Percentiles rank a stretch among this genome's conserved stretches.
phyloP scores from a whole-genome alignment of 75 land plant genomes.

The Pinus taeda region DNA sequence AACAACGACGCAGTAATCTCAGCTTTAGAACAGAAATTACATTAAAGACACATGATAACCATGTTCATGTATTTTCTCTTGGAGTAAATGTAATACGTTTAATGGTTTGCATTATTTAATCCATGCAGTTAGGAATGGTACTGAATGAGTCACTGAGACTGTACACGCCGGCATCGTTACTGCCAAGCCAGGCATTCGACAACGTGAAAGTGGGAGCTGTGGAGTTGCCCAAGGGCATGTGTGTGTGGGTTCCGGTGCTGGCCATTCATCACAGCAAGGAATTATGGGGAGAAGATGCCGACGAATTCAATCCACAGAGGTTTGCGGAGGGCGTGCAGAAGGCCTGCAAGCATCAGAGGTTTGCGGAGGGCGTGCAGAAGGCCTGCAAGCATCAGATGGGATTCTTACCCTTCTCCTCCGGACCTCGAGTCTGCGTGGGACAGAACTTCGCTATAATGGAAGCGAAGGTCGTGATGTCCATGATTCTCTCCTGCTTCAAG shows the following conservation, averaged over 20 bases:
- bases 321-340: no score
- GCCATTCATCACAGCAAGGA: constrained; percentile 67
- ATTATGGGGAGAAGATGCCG: constrained; percentile 77
- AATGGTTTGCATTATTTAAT: no score
- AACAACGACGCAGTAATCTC: no score
- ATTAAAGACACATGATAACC: no score
- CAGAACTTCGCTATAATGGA: constrained; percentile 79
- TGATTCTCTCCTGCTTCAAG: constrained; percentile 54
- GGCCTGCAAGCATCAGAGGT: no score
- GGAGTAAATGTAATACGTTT: no score
- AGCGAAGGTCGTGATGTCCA: constrained; percentile 71
- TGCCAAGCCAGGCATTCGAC: constrained; percentile 57
- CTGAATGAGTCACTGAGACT: constrained; percentile 80
- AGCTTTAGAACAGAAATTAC: no score
- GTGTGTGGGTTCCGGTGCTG: constrained; percentile 63
- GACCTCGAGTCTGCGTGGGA: constrained; percentile 76
- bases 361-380: constrained; percentile 24
- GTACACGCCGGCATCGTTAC: constrained; percentile 63
- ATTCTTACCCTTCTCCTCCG: constrained; percentile 72
- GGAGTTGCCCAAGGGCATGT: constrained; percentile 66
- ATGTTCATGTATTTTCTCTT: no score
- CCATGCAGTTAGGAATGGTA: constrained; percentile 69
- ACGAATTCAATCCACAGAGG: constrained; percentile 75
- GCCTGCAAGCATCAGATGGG: constrained; percentile 38
- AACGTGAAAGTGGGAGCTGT: constrained; percentile 66